phyloP scores from a whole-genome alignment of 2,329 filamentous ascomycete species.

The Epichloe sylvatica region DNA sequence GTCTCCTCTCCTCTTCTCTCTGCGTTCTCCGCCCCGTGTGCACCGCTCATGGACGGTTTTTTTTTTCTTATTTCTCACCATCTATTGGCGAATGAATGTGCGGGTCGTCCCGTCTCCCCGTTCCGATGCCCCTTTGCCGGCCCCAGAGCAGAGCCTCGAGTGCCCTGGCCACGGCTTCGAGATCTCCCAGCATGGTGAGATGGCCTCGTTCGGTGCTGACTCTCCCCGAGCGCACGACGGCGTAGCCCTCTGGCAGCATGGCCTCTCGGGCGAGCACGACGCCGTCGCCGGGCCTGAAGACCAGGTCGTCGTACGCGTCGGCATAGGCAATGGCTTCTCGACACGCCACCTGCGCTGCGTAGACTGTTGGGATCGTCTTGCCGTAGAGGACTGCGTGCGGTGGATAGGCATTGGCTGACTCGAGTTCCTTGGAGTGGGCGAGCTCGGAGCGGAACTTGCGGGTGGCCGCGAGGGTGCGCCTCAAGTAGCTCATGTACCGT shows the following conservation, averaged over 20 bases:
- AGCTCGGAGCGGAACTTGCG: conserved; percentile 66
- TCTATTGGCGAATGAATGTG: background rate
- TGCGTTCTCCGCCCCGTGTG: background rate
- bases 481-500: conserved; percentile 49
- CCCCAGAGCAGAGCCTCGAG: conserved; percentile 55
- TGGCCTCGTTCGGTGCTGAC: conserved; percentile 75
- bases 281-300: conserved; percentile 78
- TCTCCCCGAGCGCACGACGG: conserved; percentile 56
- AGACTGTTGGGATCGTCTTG: conserved; percentile 75
- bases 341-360: conserved; percentile 59
- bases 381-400: conserved; percentile 74
- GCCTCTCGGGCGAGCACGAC: conserved; percentile 76
- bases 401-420: conserved; percentile 59
- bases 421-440: conserved; percentile 43
- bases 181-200: conserved; percentile 72
- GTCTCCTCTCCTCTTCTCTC: background rate
- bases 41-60: too few species aligned
- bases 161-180: conserved; percentile 66
- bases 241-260: conserved; percentile 72
- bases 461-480: conserved; percentile 56
- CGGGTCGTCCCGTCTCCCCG: conserved; percentile 25
- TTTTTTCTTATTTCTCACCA: too few species aligned
- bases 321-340: conserved; percentile 59
- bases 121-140: conserved; percentile 57
- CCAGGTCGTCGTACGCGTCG: conserved; percentile 74